Evolutionary conservation across 169 alveolate species (phyloP), one percentile per base, ranked within the genome.

Genomic region (Cryptosporidium ubiquitum): DNA sequence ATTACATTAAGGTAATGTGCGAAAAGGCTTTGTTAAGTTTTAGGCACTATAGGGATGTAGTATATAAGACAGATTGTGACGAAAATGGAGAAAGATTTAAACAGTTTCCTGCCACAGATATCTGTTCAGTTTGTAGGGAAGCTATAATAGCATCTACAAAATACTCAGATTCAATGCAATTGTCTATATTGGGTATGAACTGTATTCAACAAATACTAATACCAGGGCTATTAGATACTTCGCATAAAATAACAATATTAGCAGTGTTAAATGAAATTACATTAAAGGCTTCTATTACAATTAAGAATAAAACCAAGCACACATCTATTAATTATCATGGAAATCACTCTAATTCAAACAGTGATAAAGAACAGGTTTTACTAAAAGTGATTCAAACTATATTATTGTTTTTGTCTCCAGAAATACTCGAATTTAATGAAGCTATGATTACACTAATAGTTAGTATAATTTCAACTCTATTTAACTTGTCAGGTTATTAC

Each of bases 141-240:
- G 89, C 79, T 16, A 79, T 79, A 18, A 64, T 79, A 29, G 64
- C 89, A 10, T 79, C 89, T 16, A 79, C 49, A 26, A 79, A 61
- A 10, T 23, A 61, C 68, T 26, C 74, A 26, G 79, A 79, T 9
- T 40, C 52, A 14, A 26, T 42, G 33, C 61, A 61, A 23, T 57
- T 79, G 7, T 58, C 74, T 18, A 79, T 79, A 23, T 18, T 79
- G 14, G 89, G 89, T 60, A 79, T 79, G 74, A 79, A 79, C 35
- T 79, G 89, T n/a, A 7, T 79, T 18, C 74, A 79, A 33, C 73
- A 79, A 47, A 79, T 79, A 12, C 26, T 79, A 44, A 44, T 79
- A 14, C 89, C 89, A 10, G 89, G 89, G n/a, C n/a, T 79, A 44
- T 29, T 79, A 29, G 89, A 79, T 79, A 79, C 79, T 18, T 79